Base-by-base conservation (phyloP, 208 protist genomes). In the Trypanosoma cruzi region DNA sequence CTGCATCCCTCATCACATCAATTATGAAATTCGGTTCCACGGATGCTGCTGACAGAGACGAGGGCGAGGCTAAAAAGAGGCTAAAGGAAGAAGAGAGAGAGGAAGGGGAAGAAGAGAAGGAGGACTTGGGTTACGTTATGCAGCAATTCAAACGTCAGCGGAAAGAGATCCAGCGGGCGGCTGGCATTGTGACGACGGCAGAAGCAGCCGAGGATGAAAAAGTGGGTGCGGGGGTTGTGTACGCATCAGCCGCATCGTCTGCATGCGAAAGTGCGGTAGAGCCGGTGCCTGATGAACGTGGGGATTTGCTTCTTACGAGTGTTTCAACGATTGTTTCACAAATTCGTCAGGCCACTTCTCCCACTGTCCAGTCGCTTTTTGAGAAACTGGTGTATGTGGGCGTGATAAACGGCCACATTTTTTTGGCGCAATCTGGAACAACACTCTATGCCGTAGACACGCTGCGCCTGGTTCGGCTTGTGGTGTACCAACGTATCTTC, bases 401-500 rank as follows among this genome's bases (percentile, higher is more conserved):
- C 20, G 68, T 82, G 3, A 67, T 92, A 18, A 81, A 88, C 56
- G 68, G 49, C 4, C 14, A 56, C 22, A 49, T 75, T n/a, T 89
- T 94, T 64, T 77, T 96, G n/a, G 82, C 81, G 16, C 91, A 96
- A 79, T 82, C 71, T 16, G 82, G 82, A 3, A 94, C 86, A 3
- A 82, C 83, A 14, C 80, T 96, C 36, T 77, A 87, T 42, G 71
- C 85, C 53, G 58, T 93, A 10, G 80, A 92, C 68, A 89, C 85
- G n/a, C 64, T 88, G 50, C 69, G 71, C 11, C 63, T 92, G 1
- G 83, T 85, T 48, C 79, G 79, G 13, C 70, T 84, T 52, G 86
- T 88, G 10, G 84, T 87, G 26, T 94, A 86, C 57, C 91, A 94
- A 64, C 86, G 85, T 58, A 82, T 95, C 54, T 93, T 96, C 61